A percentile compares a stretch with the other conserved stretches of the same genome.
Evolutionary conservation across 1,284 basidiomycete genomes (phyloP).

Genomic region (Sutorius eximius): DNA sequence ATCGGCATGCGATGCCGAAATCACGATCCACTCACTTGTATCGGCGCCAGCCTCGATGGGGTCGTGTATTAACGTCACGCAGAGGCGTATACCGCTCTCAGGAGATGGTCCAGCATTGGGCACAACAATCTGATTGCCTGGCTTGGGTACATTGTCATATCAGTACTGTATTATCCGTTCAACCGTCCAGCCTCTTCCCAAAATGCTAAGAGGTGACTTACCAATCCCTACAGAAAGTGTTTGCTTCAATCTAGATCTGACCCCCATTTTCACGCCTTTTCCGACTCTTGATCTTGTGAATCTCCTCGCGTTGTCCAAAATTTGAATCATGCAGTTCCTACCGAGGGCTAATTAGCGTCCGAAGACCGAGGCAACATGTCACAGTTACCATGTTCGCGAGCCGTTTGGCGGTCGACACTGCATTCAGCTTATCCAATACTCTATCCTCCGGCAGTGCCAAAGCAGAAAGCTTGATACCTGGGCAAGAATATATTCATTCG

Average conservation of each 20-base stretch:
- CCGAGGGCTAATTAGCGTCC: constrained; percentile 12
- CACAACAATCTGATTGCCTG: not conserved
- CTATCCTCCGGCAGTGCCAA: constrained; percentile 77
- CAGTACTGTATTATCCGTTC: not conserved
- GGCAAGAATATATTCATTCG: not conserved
- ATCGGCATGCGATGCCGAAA: constrained; percentile 20
- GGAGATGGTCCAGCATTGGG: not conserved
- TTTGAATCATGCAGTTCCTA: constrained; percentile 90
- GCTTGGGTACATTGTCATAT: not conserved
- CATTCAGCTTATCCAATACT: constrained; percentile 86
- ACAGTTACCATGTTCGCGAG: constrained; percentile 86
- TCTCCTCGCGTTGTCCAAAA: constrained; percentile 87
- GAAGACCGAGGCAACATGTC: not conserved
- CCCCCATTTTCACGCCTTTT: constrained; percentile 29
- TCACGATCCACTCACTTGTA: not conserved
- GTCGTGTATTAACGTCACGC: not conserved
- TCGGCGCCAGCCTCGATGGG: too few species aligned
- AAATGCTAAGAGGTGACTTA: constrained; percentile 10
- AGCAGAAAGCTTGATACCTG: constrained; percentile 75
- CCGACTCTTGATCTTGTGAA: constrained; percentile 65
- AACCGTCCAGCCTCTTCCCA: not conserved
- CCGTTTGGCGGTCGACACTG: constrained; percentile 89
- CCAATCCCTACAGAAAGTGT: not conserved
- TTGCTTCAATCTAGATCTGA: not conserved
- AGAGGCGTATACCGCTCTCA: not conserved